Evolutionary conservation across 768 basidiomycete genomes (phyloP), one percentile per base, ranked within the genome.

Genomic region (Mycena rebaudengoi): DNA sequence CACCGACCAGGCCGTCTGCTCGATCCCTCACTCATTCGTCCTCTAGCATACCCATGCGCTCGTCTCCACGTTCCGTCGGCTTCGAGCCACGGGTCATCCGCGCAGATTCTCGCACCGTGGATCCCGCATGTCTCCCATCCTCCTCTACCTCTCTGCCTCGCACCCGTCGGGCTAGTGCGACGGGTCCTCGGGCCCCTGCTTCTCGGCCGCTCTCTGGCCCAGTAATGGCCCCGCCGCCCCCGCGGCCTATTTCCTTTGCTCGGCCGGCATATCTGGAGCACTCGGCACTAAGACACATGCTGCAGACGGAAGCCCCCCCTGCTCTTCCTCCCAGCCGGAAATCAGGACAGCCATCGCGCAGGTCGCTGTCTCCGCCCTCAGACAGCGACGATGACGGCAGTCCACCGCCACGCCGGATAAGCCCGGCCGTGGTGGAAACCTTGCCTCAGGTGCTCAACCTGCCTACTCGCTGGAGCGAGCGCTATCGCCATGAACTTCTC

Each of bases 401-500:
- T 54, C 76, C 80, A 62, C 85, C 79, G 70, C 84, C 84, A 45
- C 85, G 84, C 33, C 80, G 80, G 40, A 78, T 82, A 35, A 65
- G 79, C 6, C 74, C 76, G 55, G 60, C 74, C 46, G 23, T 73
- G n/a, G n/a, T n/a, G 50, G 57, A 75, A 32, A 72, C 82, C 29
- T 80, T 78, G 40, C 78, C 79, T 59, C 75, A 76, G 41, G 72
- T 83, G 16, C 76, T 92, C 65, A 79, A 82, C 61, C 75, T 95
- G 21, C 94, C 94, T 20, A 91, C 91, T 4, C 84, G 91, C 39
- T 95, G 92, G 94, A 90, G 86, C 73, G 88, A 92, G 46, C 85
- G 88, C 69, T 86, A 85, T 63, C 85, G 90, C 50, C 83, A 86
- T 66, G 69, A 80, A 5, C 79, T 81, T 52, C 76, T 95, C 52